phyloP scores from a whole-genome alignment of 2,329 filamentous ascomycete genomes.

The Alternaria gansuensis region DNA sequence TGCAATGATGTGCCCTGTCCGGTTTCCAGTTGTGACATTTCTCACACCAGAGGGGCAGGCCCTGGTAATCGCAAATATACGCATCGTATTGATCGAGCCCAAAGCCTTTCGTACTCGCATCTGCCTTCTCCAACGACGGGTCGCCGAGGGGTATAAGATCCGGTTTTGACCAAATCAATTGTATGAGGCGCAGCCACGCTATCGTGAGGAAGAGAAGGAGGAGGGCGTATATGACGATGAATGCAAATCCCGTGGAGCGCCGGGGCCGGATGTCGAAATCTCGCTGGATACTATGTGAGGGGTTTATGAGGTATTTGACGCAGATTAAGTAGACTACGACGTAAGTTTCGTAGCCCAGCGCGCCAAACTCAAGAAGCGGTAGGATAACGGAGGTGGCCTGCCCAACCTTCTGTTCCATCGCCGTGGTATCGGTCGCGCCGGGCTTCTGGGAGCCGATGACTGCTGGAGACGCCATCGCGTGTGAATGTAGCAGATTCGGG shows the following conservation, averaged over 20 bases:
- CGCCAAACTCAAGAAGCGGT: slow-evolving; percentile 72
- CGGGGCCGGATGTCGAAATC: slow-evolving; percentile 48
- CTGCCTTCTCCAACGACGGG: slow-evolving; percentile 38
- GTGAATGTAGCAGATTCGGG: neutral
- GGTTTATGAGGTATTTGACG: slow-evolving; percentile 77
- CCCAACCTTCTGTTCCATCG: slow-evolving; percentile 56
- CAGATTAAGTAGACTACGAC: slow-evolving; percentile 65
- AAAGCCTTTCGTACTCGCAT: slow-evolving; percentile 60
- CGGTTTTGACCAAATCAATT: slow-evolving; percentile 73
- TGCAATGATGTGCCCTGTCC: slow-evolving; percentile 86
- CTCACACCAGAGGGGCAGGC: slow-evolving; percentile 83
- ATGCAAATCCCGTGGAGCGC: slow-evolving; percentile 69
- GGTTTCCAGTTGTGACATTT: slow-evolving; percentile 87
- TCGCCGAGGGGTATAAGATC: slow-evolving; percentile 74
- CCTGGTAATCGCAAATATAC: slow-evolving; percentile 84
- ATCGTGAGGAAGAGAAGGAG: slow-evolving; percentile 72
- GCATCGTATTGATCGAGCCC: slow-evolving; percentile 84
- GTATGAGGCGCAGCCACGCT: slow-evolving; percentile 76
- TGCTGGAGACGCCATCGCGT: slow-evolving; percentile 34
- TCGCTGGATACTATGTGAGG: slow-evolving; percentile 43
- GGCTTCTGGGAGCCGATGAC: slow-evolving; percentile 36
- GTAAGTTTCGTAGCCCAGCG: slow-evolving; percentile 75
- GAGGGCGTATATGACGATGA: slow-evolving; percentile 77
- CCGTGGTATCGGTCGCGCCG: slow-evolving; percentile 31
- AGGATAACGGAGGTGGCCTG: slow-evolving; percentile 71